These are phyloP conservation scores for Yarrowia sp. DNA, from an alignment of 805 yeast genomes.

Conservation along the genomic window DNA sequence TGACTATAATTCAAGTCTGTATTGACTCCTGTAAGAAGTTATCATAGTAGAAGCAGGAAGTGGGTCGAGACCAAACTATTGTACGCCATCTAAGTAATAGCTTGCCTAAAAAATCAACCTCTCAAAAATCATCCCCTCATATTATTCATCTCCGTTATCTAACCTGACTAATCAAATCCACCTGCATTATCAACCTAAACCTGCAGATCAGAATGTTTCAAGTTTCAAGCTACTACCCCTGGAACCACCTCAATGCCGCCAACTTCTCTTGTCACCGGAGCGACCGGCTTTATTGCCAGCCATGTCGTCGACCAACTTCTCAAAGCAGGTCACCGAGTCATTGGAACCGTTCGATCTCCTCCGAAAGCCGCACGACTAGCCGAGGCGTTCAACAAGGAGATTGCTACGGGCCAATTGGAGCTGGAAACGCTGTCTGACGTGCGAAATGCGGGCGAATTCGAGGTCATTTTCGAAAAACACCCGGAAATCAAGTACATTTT, in stretches of 20 bases:
- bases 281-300: slow-evolving; percentile 57
- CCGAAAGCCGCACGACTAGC: slow-evolving; percentile 53
- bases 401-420: slow-evolving; percentile 45
- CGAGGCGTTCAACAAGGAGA: slow-evolving; percentile 39
- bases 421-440: slow-evolving; percentile 49
- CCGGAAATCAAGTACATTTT: slow-evolving; percentile 50
- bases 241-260: background rate
- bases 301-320: slow-evolving; percentile 53
- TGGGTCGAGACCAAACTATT: no score
- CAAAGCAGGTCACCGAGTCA: slow-evolving; percentile 54
- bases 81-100: no score
- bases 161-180: background rate
- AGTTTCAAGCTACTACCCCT: no score
- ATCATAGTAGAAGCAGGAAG: no score
- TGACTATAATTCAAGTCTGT: no score
- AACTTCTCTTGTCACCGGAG: slow-evolving; percentile 55
- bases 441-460: slow-evolving; percentile 53
- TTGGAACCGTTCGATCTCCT: slow-evolving; percentile 57
- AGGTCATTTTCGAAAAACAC: slow-evolving; percentile 57
- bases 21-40: no score
- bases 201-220: background rate
- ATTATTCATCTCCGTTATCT: background rate
- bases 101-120: no score
- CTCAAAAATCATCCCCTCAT: no score
- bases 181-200: slow-evolving; percentile 24